A percentile compares a stretch with the other conserved stretches of the same genome.
These are phyloP conservation scores for Saccharomyces hybrid DNA, from an alignment of 1,139 yeast genomes.

Conservation along the genomic window DNA sequence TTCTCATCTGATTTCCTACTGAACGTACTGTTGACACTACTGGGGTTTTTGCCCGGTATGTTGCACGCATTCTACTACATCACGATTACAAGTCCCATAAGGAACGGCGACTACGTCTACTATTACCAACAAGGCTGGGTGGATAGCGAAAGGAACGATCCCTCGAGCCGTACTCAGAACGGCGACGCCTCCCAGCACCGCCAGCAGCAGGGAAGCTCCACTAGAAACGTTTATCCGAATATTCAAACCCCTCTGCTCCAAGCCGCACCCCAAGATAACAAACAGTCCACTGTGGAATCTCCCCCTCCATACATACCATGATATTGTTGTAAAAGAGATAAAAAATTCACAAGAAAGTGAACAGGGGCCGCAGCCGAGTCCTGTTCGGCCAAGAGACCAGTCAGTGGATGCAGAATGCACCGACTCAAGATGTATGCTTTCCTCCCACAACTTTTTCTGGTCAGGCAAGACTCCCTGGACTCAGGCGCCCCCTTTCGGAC, in stretches of 20 bases:
- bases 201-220: background rate
- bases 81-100: conserved; percentile 26
- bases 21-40: conserved; percentile 64
- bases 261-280: background rate
- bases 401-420: no score
- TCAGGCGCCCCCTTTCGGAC: no score
- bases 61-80: conserved; percentile 53
- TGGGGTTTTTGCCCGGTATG: conserved; percentile 83
- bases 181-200: background rate
- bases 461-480: no score
- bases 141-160: conserved; percentile 20
- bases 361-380: background rate
- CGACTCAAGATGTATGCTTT: no score
- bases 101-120: conserved; percentile 20
- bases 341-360: background rate
- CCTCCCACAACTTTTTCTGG: no score
- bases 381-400: no score
- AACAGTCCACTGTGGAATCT: background rate
- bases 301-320: background rate
- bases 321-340: background rate
- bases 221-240: background rate
- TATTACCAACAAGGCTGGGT: conserved; percentile 31
- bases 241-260: background rate
- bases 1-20: conserved; percentile 43
- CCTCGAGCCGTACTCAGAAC: background rate